Percentiles rank a stretch among this genome's conserved stretches.
These are phyloP conservation scores for Ustilago curta DNA, from an alignment of 1,284 basidiomycete genomes.

Conservation along the genomic window DNA sequence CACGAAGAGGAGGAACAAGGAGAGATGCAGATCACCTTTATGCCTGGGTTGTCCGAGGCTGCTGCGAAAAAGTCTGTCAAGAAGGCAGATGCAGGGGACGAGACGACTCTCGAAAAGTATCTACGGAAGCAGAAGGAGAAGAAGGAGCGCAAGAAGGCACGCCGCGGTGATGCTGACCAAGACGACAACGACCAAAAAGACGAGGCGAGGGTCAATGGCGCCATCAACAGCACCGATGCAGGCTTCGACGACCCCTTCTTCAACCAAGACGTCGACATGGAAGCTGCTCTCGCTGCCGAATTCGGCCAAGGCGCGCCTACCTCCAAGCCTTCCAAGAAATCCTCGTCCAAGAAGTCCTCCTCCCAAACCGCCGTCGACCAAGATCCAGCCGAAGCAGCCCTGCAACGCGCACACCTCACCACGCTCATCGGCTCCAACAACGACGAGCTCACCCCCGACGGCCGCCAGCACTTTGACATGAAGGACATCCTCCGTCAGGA, in stretches of 20 bases:
- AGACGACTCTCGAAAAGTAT: conserved; percentile 68
- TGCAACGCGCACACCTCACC: conserved; percentile 37
- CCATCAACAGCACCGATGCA: conserved; percentile 22
- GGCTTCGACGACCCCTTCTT: conserved; percentile 75
- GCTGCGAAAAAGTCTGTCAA: conserved; percentile 47
- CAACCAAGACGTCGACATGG: conserved; percentile 62
- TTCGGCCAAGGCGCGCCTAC: conserved; percentile 69
- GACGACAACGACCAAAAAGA: conserved; percentile 19
- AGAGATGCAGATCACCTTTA: conserved; percentile 66
- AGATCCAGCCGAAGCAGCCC: conserved; percentile 32
- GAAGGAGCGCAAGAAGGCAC: conserved; percentile 59
- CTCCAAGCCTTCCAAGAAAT: conserved; percentile 18
- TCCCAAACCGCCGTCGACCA: not conserved
- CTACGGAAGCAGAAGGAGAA: conserved; percentile 66
- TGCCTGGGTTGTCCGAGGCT: conserved; percentile 63
- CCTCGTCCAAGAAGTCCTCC: conserved; percentile 17
- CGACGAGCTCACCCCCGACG: conserved; percentile 52
- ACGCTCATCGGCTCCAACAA: conserved; percentile 51
- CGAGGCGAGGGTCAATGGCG: conserved; percentile 16
- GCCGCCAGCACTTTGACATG: conserved; percentile 84
- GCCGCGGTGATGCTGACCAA: conserved; percentile 20
- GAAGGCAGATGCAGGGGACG: conserved; percentile 45
- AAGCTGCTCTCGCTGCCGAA: conserved; percentile 69
- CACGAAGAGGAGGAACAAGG: conserved; percentile 50
- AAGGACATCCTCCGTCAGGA: conserved; percentile 89